A percentile compares a stretch with the other conserved stretches of the same genome.
These are phyloP conservation scores for Cyclospora cayetanensis DNA, from an alignment of 169 alveolate species.

Conservation along the genomic window DNA sequence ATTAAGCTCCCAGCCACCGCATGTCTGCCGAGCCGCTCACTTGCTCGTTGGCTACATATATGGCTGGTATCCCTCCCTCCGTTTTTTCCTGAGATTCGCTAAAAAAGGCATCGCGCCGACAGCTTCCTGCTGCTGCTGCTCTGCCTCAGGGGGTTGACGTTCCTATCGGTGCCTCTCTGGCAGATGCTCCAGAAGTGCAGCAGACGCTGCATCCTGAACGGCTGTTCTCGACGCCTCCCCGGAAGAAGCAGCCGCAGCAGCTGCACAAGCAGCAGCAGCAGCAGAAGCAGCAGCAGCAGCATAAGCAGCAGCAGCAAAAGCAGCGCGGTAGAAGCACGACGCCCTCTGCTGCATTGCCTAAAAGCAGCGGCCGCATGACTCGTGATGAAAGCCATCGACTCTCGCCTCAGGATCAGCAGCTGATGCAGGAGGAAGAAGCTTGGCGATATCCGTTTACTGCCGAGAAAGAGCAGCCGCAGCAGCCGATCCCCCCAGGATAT, in stretches of 20 bases:
- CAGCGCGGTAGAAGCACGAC: background rate
- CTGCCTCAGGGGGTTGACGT: constrained; percentile 38
- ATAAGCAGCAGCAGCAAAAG: background rate
- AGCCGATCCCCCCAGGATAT: background rate
- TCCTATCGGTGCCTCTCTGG: background rate
- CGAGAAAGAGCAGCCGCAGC: background rate
- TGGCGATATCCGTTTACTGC: constrained; percentile 21
- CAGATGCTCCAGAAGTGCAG: constrained; percentile 21
- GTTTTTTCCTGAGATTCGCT: too few species aligned
- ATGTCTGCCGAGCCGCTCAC: too few species aligned
- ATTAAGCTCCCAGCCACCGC: too few species aligned
- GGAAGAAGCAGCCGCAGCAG: background rate
- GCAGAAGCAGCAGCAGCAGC: constrained; percentile 22
- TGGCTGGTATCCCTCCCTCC: too few species aligned
- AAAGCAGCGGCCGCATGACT: background rate
- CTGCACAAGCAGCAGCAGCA: background rate
- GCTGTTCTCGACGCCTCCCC: background rate
- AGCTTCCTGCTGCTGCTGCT: background rate
- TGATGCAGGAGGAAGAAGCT: background rate
- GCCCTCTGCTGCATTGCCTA: background rate
- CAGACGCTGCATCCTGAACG: background rate
- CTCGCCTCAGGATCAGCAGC: background rate
- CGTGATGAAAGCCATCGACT: background rate
- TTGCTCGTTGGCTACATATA: too few species aligned
- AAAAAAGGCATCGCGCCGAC: too few species aligned